Evolutionary conservation across 2,329 filamentous ascomycete species (phyloP), one percentile per base, ranked within the genome.

Genomic region (Aspergillus latus): DNA sequence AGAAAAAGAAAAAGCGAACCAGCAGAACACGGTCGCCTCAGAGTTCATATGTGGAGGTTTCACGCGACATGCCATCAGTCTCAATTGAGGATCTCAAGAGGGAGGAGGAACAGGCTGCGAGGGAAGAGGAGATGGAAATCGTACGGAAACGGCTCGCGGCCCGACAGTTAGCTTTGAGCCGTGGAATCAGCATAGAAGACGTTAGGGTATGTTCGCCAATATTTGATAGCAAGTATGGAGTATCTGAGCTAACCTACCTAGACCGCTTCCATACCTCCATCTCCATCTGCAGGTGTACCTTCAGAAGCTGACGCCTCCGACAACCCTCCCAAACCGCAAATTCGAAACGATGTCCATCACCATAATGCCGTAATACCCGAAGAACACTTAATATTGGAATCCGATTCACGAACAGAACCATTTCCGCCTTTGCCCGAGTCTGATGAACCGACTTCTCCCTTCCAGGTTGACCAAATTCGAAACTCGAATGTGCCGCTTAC

Each of bases 91-190:
- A 85, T 52, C 66, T 87, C 10, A 80, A 81, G 63, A 75, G 75
- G 34, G 83, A 88, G 70, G 85, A 88, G 66, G 80, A 83, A 21
- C 74, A 72, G 30, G 68, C 80, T 0, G 78, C 76, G 47, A 63
- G 73, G 34, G 74, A 85, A 65, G 84, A 88, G 66, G 85, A 88
- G 65, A 70, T 72, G 3, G 77, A 79, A 37, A 73, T 87, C 28
- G 72, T 79, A 54, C 74, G 76, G 48, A 84, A 79, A 63, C 74
- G 85, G 36, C 72, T 78, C 37, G 81, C 81, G 44, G 85, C 85
- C 2, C 77, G 79, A 34, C 75, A 77, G 44, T 67, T 87, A 16
- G 85, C 85, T 8, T 63, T 79, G 9, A 77, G 78, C 56, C 77
- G 81, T 29, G 85, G 85, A 1, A 66, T 87, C 13, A 62, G 67